These are phyloP conservation scores for Erodium chrysanthum DNA, from an alignment of 441 rosid genomes.

Conservation along the genomic window DNA sequence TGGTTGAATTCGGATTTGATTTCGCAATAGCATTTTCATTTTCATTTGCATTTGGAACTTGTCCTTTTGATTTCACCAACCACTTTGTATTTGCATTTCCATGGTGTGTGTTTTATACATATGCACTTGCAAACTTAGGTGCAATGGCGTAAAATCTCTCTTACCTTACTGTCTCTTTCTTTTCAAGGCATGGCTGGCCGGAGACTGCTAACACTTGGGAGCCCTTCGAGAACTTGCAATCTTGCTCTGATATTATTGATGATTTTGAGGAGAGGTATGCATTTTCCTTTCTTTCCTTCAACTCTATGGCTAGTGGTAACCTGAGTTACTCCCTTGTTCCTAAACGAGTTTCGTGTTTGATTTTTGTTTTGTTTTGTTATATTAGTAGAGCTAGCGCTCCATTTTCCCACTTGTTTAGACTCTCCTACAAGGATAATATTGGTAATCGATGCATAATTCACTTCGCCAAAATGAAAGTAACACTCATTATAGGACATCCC, in stretches of 20 bases:
- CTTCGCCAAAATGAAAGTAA: neutral
- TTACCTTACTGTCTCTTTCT: constrained; percentile 8
- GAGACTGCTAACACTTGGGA: constrained; percentile 98
- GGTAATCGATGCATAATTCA: neutral
- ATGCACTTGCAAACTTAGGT: neutral
- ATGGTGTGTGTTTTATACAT: neutral
- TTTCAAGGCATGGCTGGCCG: constrained; percentile 93
- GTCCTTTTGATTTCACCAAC: neutral
- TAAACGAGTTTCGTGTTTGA: neutral
- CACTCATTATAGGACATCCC: neutral
- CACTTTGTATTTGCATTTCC: neutral
- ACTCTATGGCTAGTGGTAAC: neutral
- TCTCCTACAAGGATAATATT: neutral
- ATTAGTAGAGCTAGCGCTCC: too few species aligned
- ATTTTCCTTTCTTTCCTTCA: constrained; percentile 1
- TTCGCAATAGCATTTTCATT: too few species aligned
- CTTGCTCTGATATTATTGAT: constrained; percentile 83
- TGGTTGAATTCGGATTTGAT: neutral
- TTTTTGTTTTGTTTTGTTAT: too few species aligned
- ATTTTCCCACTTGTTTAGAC: neutral
- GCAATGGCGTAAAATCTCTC: neutral
- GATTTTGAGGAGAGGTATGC: constrained; percentile 83
- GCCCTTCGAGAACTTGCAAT: constrained; percentile 81
- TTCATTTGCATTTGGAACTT: neutral
- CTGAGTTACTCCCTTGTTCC: neutral